Conservation (phyloP, 2,329 filamentous ascomycete genomes). For the Thelonectria rubi region DNA sequence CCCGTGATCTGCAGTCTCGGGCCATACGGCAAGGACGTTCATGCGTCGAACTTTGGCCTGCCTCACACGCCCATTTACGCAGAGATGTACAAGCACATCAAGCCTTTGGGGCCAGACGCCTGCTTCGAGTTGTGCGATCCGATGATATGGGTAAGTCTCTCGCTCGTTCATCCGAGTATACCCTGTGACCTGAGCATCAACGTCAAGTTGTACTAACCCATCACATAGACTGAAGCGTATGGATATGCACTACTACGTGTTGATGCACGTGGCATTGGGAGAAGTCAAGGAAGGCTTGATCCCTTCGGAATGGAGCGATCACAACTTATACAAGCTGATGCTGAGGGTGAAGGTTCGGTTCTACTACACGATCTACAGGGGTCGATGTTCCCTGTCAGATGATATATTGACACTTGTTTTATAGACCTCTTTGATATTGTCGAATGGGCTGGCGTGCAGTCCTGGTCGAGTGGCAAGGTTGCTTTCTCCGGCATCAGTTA, state of each 20-base stretch:
- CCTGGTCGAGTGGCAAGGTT: slow-evolving; percentile 14
- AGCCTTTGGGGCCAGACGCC: slow-evolving; percentile 14
- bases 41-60: slow-evolving; percentile 14
- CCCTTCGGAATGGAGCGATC: slow-evolving; percentile 14
- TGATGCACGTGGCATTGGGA: slow-evolving; percentile 16
- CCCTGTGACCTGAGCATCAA: too few species aligned
- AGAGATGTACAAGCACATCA: slow-evolving; percentile 16
- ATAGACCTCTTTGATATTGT: slow-evolving; percentile 18
- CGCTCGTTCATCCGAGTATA: too few species aligned
- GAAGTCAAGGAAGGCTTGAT: slow-evolving; percentile 17
- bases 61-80: slow-evolving; percentile 14
- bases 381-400: too few species aligned
- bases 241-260: slow-evolving; percentile 19
- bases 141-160: slow-evolving; percentile 13
- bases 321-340: slow-evolving; percentile 2
- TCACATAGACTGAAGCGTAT: slow-evolving; percentile 7
- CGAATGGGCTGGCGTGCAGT: slow-evolving; percentile 15
- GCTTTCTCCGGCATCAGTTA: slow-evolving; percentile 17
- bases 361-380: background rate
- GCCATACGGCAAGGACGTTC: slow-evolving; percentile 21
- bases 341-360: slow-evolving; percentile 11
- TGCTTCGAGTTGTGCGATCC: slow-evolving; percentile 12
- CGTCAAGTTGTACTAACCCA: background rate
- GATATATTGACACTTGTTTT: too few species aligned
- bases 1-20: slow-evolving; percentile 14